Evolutionary conservation across 139 green algal species (phyloP), one percentile per base, ranked within the genome.

Genomic region (Coelastrella sp.): DNA sequence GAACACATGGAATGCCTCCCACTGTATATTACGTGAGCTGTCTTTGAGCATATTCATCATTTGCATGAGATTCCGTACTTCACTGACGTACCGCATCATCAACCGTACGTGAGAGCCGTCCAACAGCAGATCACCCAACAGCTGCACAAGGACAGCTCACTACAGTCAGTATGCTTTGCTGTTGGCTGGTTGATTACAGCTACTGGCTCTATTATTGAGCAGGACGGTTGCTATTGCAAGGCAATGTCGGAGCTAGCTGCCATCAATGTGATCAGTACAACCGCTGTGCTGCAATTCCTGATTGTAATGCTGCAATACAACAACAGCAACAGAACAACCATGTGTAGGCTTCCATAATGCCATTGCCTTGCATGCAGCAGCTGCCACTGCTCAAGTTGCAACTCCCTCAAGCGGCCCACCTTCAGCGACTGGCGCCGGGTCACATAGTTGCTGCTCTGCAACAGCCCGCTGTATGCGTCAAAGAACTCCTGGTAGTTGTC

Each of bases 1-100:
- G 95, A 99, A 99, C 0, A 99, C 97, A 92, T 99, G 98, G 92
- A 99, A 99, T 0, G 98, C 98, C 93, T 99, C 98, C 87, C 96
- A 99, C 94, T 99, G 98, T 71, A 99, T 99, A 94, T 89, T 97
- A 5, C 95, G 91, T 14, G 93, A 96, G n/a, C 92, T 91, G 91
- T 98, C 97, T 91, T 96, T 97, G 22, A 99, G 94, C 89, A 99
- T 92, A 66, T 95, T 96, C 98, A 99, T 99, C 94, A 99, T 97
- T 58, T 96, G 93, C 93, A 97, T 97, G 10, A 99, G 95, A 94
- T 99, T 97, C 66, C 95, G 92, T 65, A 94, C 92, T 60, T 98
- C 95, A 19, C 86, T 90, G 56, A 99, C 98, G 92, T 98, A 99
- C 74, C 92, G 92, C 91, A 99, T 95, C 96, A 99, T 98, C 78